Evolutionary conservation across 768 basidiomycete species (phyloP).

Genomic region (Russula emetica): DNA sequence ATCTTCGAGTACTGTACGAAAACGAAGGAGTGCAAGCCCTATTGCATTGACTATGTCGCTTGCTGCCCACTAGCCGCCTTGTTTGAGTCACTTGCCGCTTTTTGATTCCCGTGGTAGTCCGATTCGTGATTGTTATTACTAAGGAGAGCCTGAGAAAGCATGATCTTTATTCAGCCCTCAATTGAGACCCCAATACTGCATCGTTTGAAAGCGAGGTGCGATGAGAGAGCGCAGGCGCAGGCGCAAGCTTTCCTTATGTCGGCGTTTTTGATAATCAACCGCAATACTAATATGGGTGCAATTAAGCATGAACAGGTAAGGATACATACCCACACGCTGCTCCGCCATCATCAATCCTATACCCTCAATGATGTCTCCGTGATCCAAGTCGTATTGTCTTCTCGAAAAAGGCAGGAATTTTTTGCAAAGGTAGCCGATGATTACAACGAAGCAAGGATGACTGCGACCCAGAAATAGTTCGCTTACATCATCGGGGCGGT

Average conservation of each 20-base stretch:
- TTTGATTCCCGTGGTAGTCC: too few relatives aligned
- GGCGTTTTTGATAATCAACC: too few relatives aligned
- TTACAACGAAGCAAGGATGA: not conserved
- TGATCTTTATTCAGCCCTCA: not conserved
- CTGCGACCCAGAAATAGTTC: not conserved
- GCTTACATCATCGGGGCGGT: slow-evolving; percentile 22
- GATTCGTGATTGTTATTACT: not conserved
- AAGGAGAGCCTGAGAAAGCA: not conserved
- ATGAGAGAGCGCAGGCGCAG: not conserved
- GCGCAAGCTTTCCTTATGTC: not conserved
- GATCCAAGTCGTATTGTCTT: not conserved
- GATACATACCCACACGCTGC: not conserved
- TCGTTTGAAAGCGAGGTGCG: not conserved
- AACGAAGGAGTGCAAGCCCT: not conserved
- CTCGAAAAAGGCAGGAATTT: not conserved
- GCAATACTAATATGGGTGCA: not conserved
- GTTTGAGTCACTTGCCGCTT: too few relatives aligned
- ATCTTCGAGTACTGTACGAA: not conserved
- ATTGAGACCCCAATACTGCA: not conserved
- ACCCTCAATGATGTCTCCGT: not conserved
- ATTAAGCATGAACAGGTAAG: not conserved
- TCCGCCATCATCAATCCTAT: not conserved
- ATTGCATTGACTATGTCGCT: too few relatives aligned
- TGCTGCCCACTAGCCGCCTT: too few relatives aligned
- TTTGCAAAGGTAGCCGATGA: not conserved